These are phyloP conservation scores for Pyronema omphalodes DNA, from an alignment of 495 filamentous ascomycete genomes.

Conservation along the genomic window DNA sequence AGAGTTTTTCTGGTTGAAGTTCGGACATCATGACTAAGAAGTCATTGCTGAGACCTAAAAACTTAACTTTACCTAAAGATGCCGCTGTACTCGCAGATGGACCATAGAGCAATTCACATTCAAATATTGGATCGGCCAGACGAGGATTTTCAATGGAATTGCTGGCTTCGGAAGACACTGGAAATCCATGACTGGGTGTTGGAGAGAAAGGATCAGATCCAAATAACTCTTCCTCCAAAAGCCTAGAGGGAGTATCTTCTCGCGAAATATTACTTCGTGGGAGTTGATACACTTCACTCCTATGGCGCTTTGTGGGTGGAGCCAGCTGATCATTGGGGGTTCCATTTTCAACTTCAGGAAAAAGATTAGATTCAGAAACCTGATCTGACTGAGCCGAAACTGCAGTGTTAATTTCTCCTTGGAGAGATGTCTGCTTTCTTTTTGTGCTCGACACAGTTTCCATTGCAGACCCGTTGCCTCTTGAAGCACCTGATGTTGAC, in stretches of 20 bases:
- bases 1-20: constrained; percentile 20
- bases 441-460: background rate
- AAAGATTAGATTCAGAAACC: background rate
- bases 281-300: background rate
- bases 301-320: background rate
- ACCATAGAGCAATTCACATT: background rate
- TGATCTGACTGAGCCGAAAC: background rate
- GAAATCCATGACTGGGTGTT: no score
- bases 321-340: background rate
- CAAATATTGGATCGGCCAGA: background rate
- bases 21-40: constrained; percentile 18
- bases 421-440: background rate
- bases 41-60: constrained; percentile 25
- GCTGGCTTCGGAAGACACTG: no score
- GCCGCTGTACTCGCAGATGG: background rate
- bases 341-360: background rate
- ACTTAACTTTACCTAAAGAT: constrained; percentile 26
- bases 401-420: background rate
- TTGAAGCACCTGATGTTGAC: background rate
- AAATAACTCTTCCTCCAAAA: no score
- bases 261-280: background rate
- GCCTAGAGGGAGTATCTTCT: no score
- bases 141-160: no score
- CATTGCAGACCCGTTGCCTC: background rate
- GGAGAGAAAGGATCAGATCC: no score